phyloP scores from a whole-genome alignment of 2,329 filamentous ascomycete species.

The Aspergillus sp. region DNA sequence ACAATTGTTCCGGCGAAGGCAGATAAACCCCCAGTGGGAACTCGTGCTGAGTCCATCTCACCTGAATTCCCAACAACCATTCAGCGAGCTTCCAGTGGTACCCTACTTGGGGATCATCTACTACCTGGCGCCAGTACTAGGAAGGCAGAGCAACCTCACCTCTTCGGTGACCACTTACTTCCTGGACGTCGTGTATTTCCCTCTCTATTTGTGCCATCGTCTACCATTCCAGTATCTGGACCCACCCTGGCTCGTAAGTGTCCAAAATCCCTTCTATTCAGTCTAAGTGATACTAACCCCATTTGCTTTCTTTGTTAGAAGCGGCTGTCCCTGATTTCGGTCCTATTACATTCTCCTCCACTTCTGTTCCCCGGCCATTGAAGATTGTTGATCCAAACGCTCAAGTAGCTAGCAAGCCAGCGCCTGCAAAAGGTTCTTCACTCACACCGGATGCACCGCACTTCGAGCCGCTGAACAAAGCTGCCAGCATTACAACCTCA shows the following conservation, averaged over 20 bases:
- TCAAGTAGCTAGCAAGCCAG: not conserved
- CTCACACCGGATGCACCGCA: not conserved
- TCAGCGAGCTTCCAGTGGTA: not conserved
- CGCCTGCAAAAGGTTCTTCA: not conserved
- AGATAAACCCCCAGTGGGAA: not conserved
- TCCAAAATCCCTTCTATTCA: not conserved
- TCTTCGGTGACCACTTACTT: conserved; percentile 13
- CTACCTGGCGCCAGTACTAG: not conserved
- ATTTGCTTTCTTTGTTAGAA: not conserved
- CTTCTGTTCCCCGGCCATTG: not conserved
- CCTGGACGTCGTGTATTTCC: conserved; percentile 5
- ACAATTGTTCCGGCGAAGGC: not conserved
- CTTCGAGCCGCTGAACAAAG: not conserved
- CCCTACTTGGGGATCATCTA: not conserved
- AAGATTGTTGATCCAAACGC: not conserved
- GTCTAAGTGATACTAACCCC: not conserved
- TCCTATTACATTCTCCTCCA: not conserved
- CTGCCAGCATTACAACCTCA: not conserved
- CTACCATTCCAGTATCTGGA: not conserved
- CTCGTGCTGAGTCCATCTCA: not conserved
- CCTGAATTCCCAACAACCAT: not conserved
- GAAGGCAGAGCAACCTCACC: not conserved
- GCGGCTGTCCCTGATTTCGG: not conserved
- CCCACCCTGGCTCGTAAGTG: not conserved
- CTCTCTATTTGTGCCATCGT: not conserved